Evolutionary conservation across 208 protist species (phyloP).

Genomic region (Trypanosoma platydactyli): DNA sequence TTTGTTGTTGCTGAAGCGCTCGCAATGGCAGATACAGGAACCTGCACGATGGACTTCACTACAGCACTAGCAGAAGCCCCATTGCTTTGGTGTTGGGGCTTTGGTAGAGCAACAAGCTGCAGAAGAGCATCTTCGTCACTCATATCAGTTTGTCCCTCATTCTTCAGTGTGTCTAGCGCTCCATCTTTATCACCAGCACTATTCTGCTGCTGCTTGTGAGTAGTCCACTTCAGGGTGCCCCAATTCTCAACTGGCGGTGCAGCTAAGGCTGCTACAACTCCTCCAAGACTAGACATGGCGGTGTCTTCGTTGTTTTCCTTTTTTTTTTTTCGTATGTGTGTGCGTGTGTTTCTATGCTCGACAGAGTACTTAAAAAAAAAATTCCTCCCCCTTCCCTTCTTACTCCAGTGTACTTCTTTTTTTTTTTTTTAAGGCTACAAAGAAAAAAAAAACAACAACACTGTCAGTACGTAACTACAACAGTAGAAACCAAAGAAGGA

Average conservation of each 20-base stretch:
- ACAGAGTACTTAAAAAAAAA: too few relatives aligned
- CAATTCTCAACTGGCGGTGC: constrained; percentile 76
- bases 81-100: constrained; percentile 46
- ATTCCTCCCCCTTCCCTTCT: neutral
- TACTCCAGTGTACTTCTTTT: neutral
- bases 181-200: constrained; percentile 19
- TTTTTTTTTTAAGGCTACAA: neutral
- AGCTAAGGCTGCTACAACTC: constrained; percentile 7
- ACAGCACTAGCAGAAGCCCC: constrained; percentile 43
- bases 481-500: neutral
- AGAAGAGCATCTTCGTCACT: constrained; percentile 27
- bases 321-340: too few relatives aligned
- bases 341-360: neutral
- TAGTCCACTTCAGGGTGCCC: constrained; percentile 57
- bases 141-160: constrained; percentile 27
- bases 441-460: constrained; percentile 1
- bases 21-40: constrained; percentile 69
- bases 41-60: constrained; percentile 52
- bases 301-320: neutral
- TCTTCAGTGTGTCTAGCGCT: constrained; percentile 28
- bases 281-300: constrained; percentile 25
- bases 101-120: constrained; percentile 57
- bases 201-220: constrained; percentile 33
- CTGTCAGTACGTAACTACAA: neutral
- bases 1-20: constrained; percentile 73